These are phyloP conservation scores for Botrytis tulipae DNA, from an alignment of 2,329 filamentous ascomycete genomes.

Conservation along the genomic window DNA sequence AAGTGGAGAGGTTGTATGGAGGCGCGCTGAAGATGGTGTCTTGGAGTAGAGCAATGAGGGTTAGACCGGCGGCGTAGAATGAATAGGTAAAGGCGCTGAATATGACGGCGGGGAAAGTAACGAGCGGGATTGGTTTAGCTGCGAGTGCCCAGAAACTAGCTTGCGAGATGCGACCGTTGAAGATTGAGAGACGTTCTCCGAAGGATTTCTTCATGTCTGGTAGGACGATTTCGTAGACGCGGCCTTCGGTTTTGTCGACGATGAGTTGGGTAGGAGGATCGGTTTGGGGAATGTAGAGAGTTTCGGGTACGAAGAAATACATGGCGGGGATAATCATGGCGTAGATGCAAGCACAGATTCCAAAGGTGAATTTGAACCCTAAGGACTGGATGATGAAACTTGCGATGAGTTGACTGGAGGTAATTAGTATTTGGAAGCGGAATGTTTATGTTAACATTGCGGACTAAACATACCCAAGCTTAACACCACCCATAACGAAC, in stretches of 20 bases:
- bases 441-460: too few relatives aligned
- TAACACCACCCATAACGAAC: slow-evolving; percentile 35
- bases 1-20: slow-evolving; percentile 29
- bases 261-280: slow-evolving; percentile 27
- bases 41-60: slow-evolving; percentile 32
- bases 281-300: slow-evolving; percentile 37
- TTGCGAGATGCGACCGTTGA: slow-evolving; percentile 42
- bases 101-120: slow-evolving; percentile 49
- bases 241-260: slow-evolving; percentile 32
- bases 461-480: slow-evolving; percentile 31
- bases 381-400: slow-evolving; percentile 42
- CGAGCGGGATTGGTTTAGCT: slow-evolving; percentile 48
- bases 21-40: slow-evolving; percentile 29
- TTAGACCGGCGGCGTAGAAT: slow-evolving; percentile 30
- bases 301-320: slow-evolving; percentile 48
- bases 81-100: slow-evolving; percentile 32
- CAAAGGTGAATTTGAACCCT: slow-evolving; percentile 41
- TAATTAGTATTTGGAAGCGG: neutral
- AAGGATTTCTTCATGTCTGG: slow-evolving; percentile 39
- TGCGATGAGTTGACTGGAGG: slow-evolving; percentile 44
- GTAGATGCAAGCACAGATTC: slow-evolving; percentile 44
- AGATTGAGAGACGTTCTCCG: slow-evolving; percentile 40
- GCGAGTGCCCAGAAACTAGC: slow-evolving; percentile 42
- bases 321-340: slow-evolving; percentile 43
- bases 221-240: slow-evolving; percentile 31